These are phyloP conservation scores for Pseudozyma tsukubaensis DNA, from an alignment of 1,284 basidiomycete genomes.

Conservation along the genomic window DNA sequence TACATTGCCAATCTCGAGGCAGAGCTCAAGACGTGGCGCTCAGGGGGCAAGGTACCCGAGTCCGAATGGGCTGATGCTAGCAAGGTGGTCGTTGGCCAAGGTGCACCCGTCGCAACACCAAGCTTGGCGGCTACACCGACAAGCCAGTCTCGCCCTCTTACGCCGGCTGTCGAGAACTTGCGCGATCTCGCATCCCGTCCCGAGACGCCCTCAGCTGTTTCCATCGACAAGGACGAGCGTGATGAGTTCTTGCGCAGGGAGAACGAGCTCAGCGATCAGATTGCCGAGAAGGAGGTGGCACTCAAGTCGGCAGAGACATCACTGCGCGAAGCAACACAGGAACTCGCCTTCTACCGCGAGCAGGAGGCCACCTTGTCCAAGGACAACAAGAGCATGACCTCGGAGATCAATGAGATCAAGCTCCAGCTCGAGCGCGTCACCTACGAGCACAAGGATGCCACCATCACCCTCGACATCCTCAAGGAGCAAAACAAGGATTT, in stretches of 20 bases:
- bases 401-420: constrained; percentile 85
- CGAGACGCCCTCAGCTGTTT: constrained; percentile 78
- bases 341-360: constrained; percentile 88
- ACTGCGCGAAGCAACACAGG: constrained; percentile 75
- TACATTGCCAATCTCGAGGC: constrained; percentile 91
- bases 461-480: constrained; percentile 93
- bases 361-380: constrained; percentile 71
- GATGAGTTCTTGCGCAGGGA: constrained; percentile 96
- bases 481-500: constrained; percentile 94
- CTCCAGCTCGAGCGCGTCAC: constrained; percentile 90
- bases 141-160: constrained; percentile 73
- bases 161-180: constrained; percentile 81
- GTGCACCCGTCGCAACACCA: constrained; percentile 52
- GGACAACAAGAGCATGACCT: constrained; percentile 66
- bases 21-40: constrained; percentile 89
- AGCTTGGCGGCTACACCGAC: constrained; percentile 54
- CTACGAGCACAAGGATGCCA: constrained; percentile 94
- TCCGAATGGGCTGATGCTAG: constrained; percentile 82
- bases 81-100: constrained; percentile 71
- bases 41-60: constrained; percentile 86
- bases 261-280: constrained; percentile 93
- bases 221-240: constrained; percentile 92
- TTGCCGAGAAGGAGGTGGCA: constrained; percentile 79
- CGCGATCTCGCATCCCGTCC: constrained; percentile 73
- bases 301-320: constrained; percentile 54